A percentile compares a stretch with the other conserved stretches of the same genome.
Evolutionary conservation across 2,329 filamentous ascomycete genomes (phyloP).

Genomic region (Rugonectria rugulosa): DNA sequence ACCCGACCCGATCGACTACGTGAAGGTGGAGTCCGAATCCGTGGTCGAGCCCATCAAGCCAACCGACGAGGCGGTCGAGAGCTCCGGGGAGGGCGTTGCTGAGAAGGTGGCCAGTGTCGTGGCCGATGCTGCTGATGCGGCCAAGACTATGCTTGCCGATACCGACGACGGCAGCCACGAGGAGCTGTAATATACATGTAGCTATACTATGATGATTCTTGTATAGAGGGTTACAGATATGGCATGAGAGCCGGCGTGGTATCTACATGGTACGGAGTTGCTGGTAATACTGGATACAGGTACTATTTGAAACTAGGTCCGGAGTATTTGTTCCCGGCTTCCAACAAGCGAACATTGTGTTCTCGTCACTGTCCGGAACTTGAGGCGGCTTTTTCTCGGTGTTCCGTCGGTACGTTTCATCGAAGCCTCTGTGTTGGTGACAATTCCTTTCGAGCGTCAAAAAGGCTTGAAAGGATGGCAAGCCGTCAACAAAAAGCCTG

Average conservation of each 20-base stretch:
- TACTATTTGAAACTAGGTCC: background rate
- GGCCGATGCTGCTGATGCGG: conserved; percentile 57
- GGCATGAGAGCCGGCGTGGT: too few species aligned
- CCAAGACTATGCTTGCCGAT: conserved; percentile 61
- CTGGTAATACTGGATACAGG: background rate
- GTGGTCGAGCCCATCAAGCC: conserved; percentile 35
- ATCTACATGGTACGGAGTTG: too few species aligned
- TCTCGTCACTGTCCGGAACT: too few species aligned
- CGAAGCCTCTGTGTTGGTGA: too few species aligned
- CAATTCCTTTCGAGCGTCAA: too few species aligned
- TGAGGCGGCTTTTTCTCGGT: too few species aligned
- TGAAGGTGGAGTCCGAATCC: conserved; percentile 36
- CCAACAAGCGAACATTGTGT: too few species aligned
- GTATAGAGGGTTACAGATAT: conserved; percentile 12
- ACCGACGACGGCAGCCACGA: conserved; percentile 65
- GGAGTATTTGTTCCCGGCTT: too few species aligned
- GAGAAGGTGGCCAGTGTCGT: conserved; percentile 53
- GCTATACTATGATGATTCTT: conserved; percentile 12
- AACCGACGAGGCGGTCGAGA: conserved; percentile 29
- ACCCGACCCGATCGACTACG: conserved; percentile 47
- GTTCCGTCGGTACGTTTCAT: too few species aligned
- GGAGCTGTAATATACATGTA: conserved; percentile 56
- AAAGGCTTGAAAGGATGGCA: too few species aligned
- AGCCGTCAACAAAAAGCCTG: too few species aligned
- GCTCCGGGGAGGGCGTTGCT: conserved; percentile 11